phyloP scores from a whole-genome alignment of 2,329 filamentous ascomycete species.

The Helminthosporium solani region DNA sequence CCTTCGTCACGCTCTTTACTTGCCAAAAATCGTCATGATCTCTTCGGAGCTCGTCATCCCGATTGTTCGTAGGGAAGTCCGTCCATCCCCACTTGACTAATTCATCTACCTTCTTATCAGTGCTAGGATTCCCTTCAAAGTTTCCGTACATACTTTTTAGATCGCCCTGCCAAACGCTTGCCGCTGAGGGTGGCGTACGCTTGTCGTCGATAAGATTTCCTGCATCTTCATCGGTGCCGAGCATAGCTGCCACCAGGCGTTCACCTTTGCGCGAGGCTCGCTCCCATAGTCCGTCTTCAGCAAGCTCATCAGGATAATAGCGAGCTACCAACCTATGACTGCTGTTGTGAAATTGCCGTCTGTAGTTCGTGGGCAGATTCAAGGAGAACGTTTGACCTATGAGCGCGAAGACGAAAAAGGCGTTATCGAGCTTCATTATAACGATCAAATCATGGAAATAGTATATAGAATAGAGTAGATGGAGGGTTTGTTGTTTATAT shows the following conservation, averaged over 20 bases:
- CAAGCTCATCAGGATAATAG: not conserved
- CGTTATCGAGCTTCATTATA: no score
- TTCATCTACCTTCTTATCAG: slow-evolving; percentile 1
- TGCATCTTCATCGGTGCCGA: slow-evolving; percentile 14
- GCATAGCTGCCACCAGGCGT: slow-evolving; percentile 14
- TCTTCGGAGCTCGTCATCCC: not conserved
- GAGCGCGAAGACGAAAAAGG: no score
- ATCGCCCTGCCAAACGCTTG: slow-evolving; percentile 17
- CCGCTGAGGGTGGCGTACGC: slow-evolving; percentile 16
- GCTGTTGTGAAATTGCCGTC: no score
- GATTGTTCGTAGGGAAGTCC: slow-evolving; percentile 1
- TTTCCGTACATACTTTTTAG: slow-evolving; percentile 5
- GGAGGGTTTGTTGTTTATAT: no score
- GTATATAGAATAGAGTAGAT: no score
- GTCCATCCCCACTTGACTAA: slow-evolving; percentile 20
- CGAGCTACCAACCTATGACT: not conserved
- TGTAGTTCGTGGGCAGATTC: no score
- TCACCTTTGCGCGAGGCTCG: slow-evolving; percentile 9
- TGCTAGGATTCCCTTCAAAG: not conserved
- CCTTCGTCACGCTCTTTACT: slow-evolving; percentile 6
- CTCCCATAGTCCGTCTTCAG: not conserved
- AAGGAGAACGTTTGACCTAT: no score
- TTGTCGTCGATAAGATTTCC: slow-evolving; percentile 13
- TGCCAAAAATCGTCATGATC: slow-evolving; percentile 12
- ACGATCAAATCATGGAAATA: no score